Evolutionary conservation across 2,329 filamentous ascomycete species (phyloP), one percentile per base, ranked within the genome.

Genomic region (Fusarium sp.): DNA sequence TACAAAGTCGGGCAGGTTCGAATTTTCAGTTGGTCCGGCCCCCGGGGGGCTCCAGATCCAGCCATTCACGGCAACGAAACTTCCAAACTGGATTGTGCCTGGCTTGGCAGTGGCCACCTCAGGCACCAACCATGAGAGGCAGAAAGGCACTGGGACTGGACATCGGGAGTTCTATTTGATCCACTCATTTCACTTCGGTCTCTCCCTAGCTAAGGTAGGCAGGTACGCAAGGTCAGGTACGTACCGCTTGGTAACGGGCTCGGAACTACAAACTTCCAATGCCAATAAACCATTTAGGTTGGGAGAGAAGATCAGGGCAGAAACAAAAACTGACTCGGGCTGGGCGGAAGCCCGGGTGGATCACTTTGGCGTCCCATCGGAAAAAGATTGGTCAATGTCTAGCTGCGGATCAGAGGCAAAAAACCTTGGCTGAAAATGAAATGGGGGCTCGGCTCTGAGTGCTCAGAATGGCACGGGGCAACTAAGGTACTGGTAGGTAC

Each of bases 311-410:
- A 49, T 44, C 23, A 54, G 49, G 33, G 33, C 23, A 54, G 54
- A 29, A 63, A 35, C 45, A 66, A 56, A 66, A 60, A 71, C 70
- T 72, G 67, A 73, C 70, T 73, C 70, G 71, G 67, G 21, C 58
- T 55, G 63, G 46, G 62, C 67, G 71, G 63, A 54, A 72, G 55
- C 18, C 18, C n/a, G 42, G n/a, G 63, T 73, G 70, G 70, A 62
- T 56, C 65, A 19, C 38, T 38, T 19, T 55, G 60, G 56, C 29
- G 49, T 56, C 49, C 41, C n/a, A n/a, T 56, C 31, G 45, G 25
- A 18, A 27, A 39, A 11, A 37, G 58, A 70, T 70, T 69, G 70
- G 70, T 64, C 59, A 70, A 69, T 73, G 52, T 54, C 61, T 37
- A 45, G 48, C 42, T 55, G 23, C 52, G 65, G 70, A 55, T 69